phyloP scores from a whole-genome alignment of 164 flowering plant species.

The Piper betle region DNA sequence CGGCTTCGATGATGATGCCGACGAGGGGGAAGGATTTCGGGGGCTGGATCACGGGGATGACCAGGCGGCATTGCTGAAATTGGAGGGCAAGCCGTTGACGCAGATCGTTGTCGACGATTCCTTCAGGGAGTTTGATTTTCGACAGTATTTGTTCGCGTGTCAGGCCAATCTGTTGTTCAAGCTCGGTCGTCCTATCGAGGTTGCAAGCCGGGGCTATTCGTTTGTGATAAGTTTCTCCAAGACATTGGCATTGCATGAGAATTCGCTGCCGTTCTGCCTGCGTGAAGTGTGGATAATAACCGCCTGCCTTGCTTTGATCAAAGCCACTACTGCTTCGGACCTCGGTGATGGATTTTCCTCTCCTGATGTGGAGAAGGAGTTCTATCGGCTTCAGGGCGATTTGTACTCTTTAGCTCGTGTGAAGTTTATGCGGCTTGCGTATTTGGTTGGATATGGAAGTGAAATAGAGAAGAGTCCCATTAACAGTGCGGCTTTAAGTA shows the following conservation, averaged over 20 bases:
- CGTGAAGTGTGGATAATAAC: constrained; percentile 95
- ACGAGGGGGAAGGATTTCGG: constrained; percentile 69
- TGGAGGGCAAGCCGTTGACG: constrained; percentile 57
- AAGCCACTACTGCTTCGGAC: constrained; percentile 41
- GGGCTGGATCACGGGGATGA: constrained; percentile 71
- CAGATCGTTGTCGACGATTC: constrained; percentile 93
- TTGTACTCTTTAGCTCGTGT: constrained; percentile 77
- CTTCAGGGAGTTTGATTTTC: constrained; percentile 92
- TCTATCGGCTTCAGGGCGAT: constrained; percentile 82
- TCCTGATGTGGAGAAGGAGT: constrained; percentile 82
- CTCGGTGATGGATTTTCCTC: constrained; percentile 48
- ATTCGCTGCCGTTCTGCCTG: constrained; percentile 69
- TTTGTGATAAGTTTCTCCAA: constrained; percentile 86
- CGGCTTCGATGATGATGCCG: constrained; percentile 15
- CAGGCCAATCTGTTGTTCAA: constrained; percentile 90
- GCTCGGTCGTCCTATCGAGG: constrained; percentile 82
- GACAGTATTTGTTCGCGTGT: constrained; percentile 94
- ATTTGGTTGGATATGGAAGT: constrained; percentile 78
- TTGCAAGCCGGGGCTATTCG: constrained; percentile 85
- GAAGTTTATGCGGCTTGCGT: constrained; percentile 96
- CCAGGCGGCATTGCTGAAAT: constrained; percentile 71
- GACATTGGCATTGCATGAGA: constrained; percentile 66
- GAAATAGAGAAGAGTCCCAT: constrained; percentile 80
- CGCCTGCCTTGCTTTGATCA: constrained; percentile 71
- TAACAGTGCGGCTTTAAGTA: constrained; percentile 83